Conservation (phyloP, 306 rosid genomes). For the Cicer yamashitae region DNA sequence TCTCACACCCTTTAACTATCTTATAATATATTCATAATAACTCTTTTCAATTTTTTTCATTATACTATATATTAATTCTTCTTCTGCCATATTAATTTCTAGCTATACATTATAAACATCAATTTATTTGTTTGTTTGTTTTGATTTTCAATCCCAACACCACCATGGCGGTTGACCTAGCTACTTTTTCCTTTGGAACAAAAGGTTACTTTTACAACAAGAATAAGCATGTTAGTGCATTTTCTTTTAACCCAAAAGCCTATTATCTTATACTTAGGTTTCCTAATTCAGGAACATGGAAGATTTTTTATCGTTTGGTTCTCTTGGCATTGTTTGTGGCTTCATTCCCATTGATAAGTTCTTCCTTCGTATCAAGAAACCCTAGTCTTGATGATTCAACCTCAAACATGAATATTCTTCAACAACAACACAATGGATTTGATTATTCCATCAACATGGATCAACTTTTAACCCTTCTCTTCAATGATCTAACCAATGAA, state of each 20-base stretch:
- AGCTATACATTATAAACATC: background rate
- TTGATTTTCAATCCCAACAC: background rate
- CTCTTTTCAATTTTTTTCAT: background rate
- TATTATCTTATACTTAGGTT: conserved; percentile 46
- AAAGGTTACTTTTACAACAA: conserved; percentile 9
- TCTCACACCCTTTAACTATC: background rate
- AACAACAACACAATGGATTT: background rate
- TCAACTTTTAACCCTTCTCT: conserved; percentile 44
- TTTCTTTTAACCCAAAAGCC: conserved; percentile 43
- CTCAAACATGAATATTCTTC: conserved; percentile 3
- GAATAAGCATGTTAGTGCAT: conserved; percentile 20
- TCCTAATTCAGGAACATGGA: conserved; percentile 47
- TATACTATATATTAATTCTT: background rate
- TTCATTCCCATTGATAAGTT: conserved; percentile 48
- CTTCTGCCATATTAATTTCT: background rate
- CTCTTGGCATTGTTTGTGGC: conserved; percentile 52
- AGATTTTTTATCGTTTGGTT: conserved; percentile 41
- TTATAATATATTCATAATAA: background rate
- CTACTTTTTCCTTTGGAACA: conserved; percentile 36
- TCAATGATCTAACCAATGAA: conserved; percentile 63
- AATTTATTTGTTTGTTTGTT: background rate
- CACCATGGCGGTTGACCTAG: conserved; percentile 50
- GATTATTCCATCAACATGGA: conserved; percentile 10
- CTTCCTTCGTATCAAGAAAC: conserved; percentile 35
- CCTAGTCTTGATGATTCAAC: background rate